These are phyloP conservation scores for Astragalus glycyphyllos DNA, from an alignment of 306 rosid species.

Conservation along the genomic window DNA sequence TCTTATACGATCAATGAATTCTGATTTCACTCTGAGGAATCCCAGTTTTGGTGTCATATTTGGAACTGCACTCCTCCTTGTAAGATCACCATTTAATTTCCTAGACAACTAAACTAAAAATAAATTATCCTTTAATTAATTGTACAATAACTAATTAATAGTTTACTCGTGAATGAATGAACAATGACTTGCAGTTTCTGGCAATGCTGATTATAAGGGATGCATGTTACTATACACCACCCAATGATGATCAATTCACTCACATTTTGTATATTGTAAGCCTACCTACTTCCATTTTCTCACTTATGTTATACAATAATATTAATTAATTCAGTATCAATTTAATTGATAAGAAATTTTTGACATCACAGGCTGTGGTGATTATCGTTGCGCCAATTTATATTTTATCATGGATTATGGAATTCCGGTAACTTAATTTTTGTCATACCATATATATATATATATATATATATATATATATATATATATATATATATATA, in stretches of 20 bases:
- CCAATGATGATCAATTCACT: conserved; percentile 12
- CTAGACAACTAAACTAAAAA: no score
- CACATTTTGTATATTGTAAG: conserved; percentile 12
- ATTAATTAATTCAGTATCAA: no score
- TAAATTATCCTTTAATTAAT: no score
- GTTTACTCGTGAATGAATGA: no score
- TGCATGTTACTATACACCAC: conserved; percentile 9
- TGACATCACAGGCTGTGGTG: conserved; percentile 21
- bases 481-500: no score
- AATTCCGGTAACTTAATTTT: conserved; percentile 34
- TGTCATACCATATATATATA: no score
- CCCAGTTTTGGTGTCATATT: conserved; percentile 12
- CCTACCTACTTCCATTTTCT: no score
- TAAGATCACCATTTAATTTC: conserved; percentile 29
- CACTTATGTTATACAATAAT: no score
- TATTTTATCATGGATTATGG: conserved; percentile 23
- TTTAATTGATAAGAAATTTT: not conserved
- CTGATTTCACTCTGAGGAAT: conserved; percentile 11
- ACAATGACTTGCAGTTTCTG: conserved; percentile 27
- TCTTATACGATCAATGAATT: not conserved
- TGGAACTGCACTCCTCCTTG: conserved; percentile 31
- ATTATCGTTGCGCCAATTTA: not conserved
- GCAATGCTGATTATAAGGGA: conserved; percentile 25
- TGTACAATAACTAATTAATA: no score
- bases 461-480: no score